phyloP scores from a whole-genome alignment of 2,329 filamentous ascomycete genomes.

The Alternaria gansuensis region DNA sequence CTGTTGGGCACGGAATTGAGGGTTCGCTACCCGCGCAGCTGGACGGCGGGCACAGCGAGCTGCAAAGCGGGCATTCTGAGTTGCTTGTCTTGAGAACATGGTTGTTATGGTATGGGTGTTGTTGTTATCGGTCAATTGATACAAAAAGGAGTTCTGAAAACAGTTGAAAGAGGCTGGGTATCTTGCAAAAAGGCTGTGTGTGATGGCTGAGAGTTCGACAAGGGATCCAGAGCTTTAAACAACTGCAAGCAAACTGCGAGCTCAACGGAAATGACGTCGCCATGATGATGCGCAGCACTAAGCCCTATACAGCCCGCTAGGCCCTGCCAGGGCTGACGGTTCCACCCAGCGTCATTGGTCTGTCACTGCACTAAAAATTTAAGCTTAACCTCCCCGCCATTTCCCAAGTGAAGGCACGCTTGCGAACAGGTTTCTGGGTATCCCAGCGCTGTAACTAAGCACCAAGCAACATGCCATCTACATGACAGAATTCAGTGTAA shows the following conservation, averaged over 20 bases:
- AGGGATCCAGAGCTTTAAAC: constrained; percentile 19
- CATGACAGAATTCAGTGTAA: neutral
- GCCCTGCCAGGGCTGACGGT: constrained; percentile 1
- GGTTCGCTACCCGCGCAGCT: constrained; percentile 35
- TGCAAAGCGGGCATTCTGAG: constrained; percentile 43
- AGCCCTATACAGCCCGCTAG: neutral
- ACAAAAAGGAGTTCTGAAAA: neutral
- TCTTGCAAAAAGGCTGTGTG: constrained; percentile 11
- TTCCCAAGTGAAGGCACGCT: neutral
- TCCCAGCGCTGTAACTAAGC: neutral
- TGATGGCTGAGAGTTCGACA: constrained; percentile 3
- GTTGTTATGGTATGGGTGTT: constrained; percentile 10
- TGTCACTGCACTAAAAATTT: constrained; percentile 14
- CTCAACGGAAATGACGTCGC: constrained; percentile 18
- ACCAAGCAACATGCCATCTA: neutral
- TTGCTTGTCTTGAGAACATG: constrained; percentile 49
- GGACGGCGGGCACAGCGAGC: constrained; percentile 45
- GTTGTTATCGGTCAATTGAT: constrained; percentile 12
- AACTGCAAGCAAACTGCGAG: constrained; percentile 12
- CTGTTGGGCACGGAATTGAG: constrained; percentile 41
- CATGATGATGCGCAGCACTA: constrained; percentile 25
- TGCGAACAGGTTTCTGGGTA: constrained; percentile 10
- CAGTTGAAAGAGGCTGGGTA: constrained; percentile 17
- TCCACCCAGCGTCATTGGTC: constrained; percentile 16
- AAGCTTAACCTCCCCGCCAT: constrained; percentile 18